phyloP scores from a whole-genome alignment of 148 eudicot species.

The Nepenthes gracilis region DNA sequence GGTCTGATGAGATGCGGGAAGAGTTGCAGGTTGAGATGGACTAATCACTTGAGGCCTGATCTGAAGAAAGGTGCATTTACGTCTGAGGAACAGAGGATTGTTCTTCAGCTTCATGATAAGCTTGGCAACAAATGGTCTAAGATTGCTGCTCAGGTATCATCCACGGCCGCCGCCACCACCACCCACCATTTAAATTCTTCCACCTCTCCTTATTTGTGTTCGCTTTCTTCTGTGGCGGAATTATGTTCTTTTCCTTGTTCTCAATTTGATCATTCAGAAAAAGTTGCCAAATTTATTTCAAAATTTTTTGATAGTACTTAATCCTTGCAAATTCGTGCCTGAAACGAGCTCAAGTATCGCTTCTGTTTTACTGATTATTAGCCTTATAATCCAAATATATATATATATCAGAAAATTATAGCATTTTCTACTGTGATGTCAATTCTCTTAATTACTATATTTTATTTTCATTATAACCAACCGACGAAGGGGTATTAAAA shows the following conservation, averaged over 20 bases:
- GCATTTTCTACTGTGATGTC: background rate
- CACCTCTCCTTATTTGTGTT: background rate
- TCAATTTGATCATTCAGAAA: background rate
- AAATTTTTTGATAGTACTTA: too few relatives aligned
- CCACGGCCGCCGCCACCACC: too few relatives aligned
- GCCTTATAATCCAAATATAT: background rate
- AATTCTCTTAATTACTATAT: too few relatives aligned
- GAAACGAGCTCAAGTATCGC: background rate
- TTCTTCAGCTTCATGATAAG: constrained; percentile 5
- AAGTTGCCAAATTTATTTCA: background rate
- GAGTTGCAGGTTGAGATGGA: constrained; percentile 5
- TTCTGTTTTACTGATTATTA: too few relatives aligned
- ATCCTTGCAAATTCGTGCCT: too few relatives aligned
- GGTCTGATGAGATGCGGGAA: constrained; percentile 10
- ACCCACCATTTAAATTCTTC: background rate
- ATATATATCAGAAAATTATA: background rate
- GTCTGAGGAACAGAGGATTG: constrained; percentile 6
- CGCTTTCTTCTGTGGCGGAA: background rate
- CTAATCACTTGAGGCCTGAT: constrained; percentile 6
- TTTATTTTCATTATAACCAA: too few relatives aligned
- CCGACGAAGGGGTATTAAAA: background rate
- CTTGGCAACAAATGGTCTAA: constrained; percentile 13
- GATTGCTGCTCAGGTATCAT: constrained; percentile 4
- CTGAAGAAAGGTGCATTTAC: constrained; percentile 7
- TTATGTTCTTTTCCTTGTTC: background rate